phyloP scores from a whole-genome alignment of 176 grass and related monocot genomes.

The barley (Hordeum vulgare) region DNA sequence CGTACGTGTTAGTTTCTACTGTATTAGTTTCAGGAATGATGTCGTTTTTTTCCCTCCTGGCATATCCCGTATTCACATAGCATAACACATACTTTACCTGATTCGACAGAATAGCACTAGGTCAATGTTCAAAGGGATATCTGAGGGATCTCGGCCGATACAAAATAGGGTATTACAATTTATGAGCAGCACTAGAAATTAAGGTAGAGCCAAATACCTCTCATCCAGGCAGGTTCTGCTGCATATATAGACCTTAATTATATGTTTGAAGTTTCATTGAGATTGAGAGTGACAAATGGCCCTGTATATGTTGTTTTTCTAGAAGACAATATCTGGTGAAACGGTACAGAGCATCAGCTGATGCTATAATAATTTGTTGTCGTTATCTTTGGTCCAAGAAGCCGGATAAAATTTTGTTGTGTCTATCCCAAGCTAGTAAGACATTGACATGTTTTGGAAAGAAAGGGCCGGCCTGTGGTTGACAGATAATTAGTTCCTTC shows the following conservation, averaged over 20 bases:
- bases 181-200: no score
- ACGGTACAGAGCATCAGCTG: background rate
- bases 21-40: background rate
- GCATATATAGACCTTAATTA: background rate
- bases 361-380: conserved; percentile 16
- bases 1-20: background rate
- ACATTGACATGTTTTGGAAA: conserved; percentile 12
- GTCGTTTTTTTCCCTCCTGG: background rate
- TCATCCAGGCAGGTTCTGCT: background rate
- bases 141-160: background rate
- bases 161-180: background rate
- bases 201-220: background rate
- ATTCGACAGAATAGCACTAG: conserved; percentile 2
- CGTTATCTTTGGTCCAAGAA: conserved; percentile 17
- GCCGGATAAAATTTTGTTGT: conserved; percentile 21
- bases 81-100: background rate
- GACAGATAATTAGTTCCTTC: background rate
- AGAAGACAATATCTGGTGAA: background rate
- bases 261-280: background rate
- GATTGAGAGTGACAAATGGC: conserved; percentile 17
- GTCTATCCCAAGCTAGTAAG: conserved; percentile 9
- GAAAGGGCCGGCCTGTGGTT: conserved; percentile 27
- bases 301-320: background rate
- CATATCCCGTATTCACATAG: background rate
- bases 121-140: conserved; percentile 6